phyloP scores from a whole-genome alignment of 352 stramenopile genomes.

The Phytophthora pisi region DNA sequence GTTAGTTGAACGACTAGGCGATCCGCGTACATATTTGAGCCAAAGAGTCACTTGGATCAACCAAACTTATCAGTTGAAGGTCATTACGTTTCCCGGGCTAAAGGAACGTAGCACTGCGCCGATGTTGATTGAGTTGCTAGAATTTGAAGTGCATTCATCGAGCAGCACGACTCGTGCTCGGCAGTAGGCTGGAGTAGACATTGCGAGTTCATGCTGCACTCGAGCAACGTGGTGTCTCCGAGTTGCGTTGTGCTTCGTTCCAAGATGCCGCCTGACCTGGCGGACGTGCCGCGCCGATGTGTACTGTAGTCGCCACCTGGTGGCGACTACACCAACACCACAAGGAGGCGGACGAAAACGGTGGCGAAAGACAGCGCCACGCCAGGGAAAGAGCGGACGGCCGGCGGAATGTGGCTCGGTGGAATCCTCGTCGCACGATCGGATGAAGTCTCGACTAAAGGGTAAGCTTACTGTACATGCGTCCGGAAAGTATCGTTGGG shows the following conservation, averaged over 20 bases:
- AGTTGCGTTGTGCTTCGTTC: neutral
- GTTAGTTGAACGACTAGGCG: constrained; percentile 9
- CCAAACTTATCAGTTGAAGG: neutral
- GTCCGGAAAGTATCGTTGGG: no score
- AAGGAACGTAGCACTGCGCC: no score
- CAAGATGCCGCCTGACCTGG: constrained; percentile 6
- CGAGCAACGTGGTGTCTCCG: neutral
- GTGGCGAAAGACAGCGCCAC: constrained; percentile 1
- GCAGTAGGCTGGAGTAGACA: no score
- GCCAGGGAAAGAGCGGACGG: constrained; percentile 6
- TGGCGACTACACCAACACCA: constrained; percentile 32
- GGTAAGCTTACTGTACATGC: no score
- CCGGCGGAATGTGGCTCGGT: constrained; percentile 2
- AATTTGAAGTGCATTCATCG: no score
- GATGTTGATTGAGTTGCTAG: no score
- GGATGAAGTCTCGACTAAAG: no score
- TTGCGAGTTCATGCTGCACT: no score
- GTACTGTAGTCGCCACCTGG: no score
- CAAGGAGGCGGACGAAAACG: constrained; percentile 18
- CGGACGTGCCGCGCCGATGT: constrained; percentile 7
- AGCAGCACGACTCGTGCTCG: no score
- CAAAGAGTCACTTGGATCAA: neutral
- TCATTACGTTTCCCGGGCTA: no score
- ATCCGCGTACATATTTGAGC: neutral
- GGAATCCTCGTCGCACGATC: no score